Percentiles rank a stretch among this genome's conserved stretches.
Evolutionary conservation across 139 green algal species (phyloP).

Genomic region (Closterium sp.): DNA sequence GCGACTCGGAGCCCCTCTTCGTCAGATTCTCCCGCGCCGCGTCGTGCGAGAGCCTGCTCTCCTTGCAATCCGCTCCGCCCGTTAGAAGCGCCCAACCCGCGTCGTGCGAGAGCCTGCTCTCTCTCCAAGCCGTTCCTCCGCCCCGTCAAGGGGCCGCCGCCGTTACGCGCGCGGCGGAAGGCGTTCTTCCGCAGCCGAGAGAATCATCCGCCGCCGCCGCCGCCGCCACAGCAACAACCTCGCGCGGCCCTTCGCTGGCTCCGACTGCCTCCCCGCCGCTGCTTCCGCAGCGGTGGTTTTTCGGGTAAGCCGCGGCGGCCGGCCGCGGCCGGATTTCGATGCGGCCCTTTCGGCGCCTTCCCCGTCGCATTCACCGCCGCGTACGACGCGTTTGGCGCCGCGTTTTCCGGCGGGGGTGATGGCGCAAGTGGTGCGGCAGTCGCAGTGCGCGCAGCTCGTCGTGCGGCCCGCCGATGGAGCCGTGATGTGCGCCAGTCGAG

Average conservation of each 20-base stretch:
- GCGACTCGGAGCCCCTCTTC: neutral
- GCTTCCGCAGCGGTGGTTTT: neutral
- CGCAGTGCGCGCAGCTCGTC: neutral
- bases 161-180: neutral
- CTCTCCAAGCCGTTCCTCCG: neutral
- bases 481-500: neutral
- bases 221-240: too few relatives aligned
- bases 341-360: neutral
- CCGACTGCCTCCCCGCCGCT: too few relatives aligned
- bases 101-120: neutral
- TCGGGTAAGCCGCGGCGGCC: neutral
- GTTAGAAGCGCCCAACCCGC: too few relatives aligned
- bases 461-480: neutral
- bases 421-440: neutral
- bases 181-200: neutral
- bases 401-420: neutral
- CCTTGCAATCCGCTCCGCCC: neutral
- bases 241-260: too few relatives aligned
- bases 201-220: too few relatives aligned
- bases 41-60: neutral
- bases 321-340: neutral
- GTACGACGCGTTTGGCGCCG: neutral
- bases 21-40: neutral
- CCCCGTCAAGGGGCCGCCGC: neutral
- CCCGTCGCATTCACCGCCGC: neutral